These are phyloP conservation scores for Auricularia auricula-judae DNA, from an alignment of 768 basidiomycete genomes.

Conservation along the genomic window DNA sequence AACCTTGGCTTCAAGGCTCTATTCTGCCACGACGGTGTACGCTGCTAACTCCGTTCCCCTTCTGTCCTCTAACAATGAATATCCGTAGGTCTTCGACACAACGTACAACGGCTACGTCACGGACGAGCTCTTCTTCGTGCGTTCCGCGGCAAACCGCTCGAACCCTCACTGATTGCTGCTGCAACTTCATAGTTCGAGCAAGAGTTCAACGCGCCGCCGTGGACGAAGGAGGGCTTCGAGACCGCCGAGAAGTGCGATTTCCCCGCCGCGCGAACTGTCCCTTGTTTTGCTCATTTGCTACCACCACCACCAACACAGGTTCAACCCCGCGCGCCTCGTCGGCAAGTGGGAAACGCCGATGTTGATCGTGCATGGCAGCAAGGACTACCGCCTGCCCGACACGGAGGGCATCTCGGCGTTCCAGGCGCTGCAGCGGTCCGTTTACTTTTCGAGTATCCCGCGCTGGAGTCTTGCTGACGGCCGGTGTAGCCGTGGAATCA, in stretches of 20 bases:
- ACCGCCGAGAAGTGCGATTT: slow-evolving; percentile 36
- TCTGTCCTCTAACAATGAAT: neutral
- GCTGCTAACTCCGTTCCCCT: slow-evolving; percentile 8
- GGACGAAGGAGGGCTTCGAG: slow-evolving; percentile 47
- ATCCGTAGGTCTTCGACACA: slow-evolving; percentile 56
- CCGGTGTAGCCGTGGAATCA: slow-evolving; percentile 45
- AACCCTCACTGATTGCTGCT: neutral
- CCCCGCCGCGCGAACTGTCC: too few species aligned
- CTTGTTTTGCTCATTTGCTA: too few species aligned
- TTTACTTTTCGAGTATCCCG: slow-evolving; percentile 12
- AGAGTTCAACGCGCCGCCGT: slow-evolving; percentile 77
- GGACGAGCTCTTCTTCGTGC: slow-evolving; percentile 84
- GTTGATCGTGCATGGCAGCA: slow-evolving; percentile 75
- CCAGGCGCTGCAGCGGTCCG: slow-evolving; percentile 77
- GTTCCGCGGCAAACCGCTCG: slow-evolving; percentile 13
- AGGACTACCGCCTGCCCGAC: slow-evolving; percentile 81
- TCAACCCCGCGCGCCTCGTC: slow-evolving; percentile 73
- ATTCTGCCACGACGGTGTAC: slow-evolving; percentile 84
- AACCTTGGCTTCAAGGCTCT: slow-evolving; percentile 86
- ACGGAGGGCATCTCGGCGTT: slow-evolving; percentile 75
- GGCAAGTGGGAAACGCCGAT: slow-evolving; percentile 79
- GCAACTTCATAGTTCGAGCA: slow-evolving; percentile 54
- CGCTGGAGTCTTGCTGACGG: slow-evolving; percentile 5
- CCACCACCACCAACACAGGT: slow-evolving; percentile 12
- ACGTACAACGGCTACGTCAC: slow-evolving; percentile 78